A percentile compares a stretch with the other conserved stretches of the same genome.
These are phyloP conservation scores for Agrocybe pediades DNA, from an alignment of 768 basidiomycete species.

Conservation along the genomic window DNA sequence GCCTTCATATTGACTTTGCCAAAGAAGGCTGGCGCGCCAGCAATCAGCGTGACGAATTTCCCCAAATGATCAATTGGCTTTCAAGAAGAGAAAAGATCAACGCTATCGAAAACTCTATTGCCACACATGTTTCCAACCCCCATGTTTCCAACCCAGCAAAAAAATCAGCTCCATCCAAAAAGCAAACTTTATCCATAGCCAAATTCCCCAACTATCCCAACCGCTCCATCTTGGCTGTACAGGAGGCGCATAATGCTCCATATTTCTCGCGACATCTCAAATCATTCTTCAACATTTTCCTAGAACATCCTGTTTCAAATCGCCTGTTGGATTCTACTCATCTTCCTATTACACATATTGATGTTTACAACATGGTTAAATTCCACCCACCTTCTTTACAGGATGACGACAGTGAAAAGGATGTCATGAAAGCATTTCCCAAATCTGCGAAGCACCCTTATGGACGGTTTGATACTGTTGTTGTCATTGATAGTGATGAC, in stretches of 20 bases:
- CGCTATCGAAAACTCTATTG: background rate
- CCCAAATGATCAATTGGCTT: slow-evolving; percentile 41
- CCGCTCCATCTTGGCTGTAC: slow-evolving; percentile 10
- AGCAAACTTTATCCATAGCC: slow-evolving; percentile 10
- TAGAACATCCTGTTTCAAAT: background rate
- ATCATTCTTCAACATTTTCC: slow-evolving; percentile 26
- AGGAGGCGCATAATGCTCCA: slow-evolving; percentile 14
- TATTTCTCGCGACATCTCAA: slow-evolving; percentile 26
- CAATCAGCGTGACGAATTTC: slow-evolving; percentile 26
- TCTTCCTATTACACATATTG: slow-evolving; percentile 20
- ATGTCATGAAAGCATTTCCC: slow-evolving; percentile 23
- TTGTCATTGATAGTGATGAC: slow-evolving; percentile 13
- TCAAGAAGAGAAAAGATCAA: slow-evolving; percentile 29
- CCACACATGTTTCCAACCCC: background rate
- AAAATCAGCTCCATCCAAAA: background rate
- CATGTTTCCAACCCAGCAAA: background rate
- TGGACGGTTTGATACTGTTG: slow-evolving; percentile 27
- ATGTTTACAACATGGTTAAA: slow-evolving; percentile 24
- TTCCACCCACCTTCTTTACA: slow-evolving; percentile 15
- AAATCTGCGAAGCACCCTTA: slow-evolving; percentile 3
- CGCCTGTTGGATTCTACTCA: background rate
- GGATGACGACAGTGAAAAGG: slow-evolving; percentile 13
- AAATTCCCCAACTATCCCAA: slow-evolving; percentile 16
- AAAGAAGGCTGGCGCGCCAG: slow-evolving; percentile 30
- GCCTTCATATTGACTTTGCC: slow-evolving; percentile 38